Evolutionary conservation across 192 early-diverging fungal genomes (phyloP).

Genomic region (Radiomyces spectabilis): DNA sequence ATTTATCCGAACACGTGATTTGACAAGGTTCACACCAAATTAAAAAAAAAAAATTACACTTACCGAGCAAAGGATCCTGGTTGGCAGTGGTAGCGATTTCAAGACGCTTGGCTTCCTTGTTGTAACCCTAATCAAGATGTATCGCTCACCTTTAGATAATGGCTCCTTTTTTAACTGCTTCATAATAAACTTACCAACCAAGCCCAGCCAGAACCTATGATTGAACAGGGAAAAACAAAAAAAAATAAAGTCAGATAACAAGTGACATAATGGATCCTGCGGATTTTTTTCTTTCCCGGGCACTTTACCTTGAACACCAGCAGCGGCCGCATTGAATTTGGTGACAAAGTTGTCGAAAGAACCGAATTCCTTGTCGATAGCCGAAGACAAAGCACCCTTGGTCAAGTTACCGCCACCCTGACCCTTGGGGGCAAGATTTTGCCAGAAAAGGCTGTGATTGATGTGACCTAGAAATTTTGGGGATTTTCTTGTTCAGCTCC

Average conservation of each 20-base stretch:
- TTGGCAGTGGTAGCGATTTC: slow-evolving; percentile 86
- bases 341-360: slow-evolving; percentile 71
- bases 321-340: slow-evolving; percentile 73
- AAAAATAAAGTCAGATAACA: not conserved
- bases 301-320: slow-evolving; percentile 66
- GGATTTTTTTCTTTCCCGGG: not conserved
- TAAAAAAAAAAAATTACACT: slow-evolving; percentile 1
- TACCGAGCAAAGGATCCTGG: slow-evolving; percentile 70
- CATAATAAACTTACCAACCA: slow-evolving; percentile 61
- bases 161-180: not conserved
- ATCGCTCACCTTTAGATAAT: too few species aligned
- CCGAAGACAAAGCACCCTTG: slow-evolving; percentile 59
- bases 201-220: slow-evolving; percentile 81
- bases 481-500: not conserved
- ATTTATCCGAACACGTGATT: not conserved
- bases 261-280: slow-evolving; percentile 11
- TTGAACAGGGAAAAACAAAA: not conserved
- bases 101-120: slow-evolving; percentile 66
- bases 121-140: slow-evolving; percentile 52
- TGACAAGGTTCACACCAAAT: too few species aligned
- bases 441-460: slow-evolving; percentile 94
- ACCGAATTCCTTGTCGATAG: slow-evolving; percentile 80
- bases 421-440: slow-evolving; percentile 79
- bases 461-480: slow-evolving; percentile 46
- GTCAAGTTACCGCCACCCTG: slow-evolving; percentile 71